These are phyloP conservation scores for Fraxinus excelsior DNA, from an alignment of 257 asterid species.

Conservation along the genomic window DNA sequence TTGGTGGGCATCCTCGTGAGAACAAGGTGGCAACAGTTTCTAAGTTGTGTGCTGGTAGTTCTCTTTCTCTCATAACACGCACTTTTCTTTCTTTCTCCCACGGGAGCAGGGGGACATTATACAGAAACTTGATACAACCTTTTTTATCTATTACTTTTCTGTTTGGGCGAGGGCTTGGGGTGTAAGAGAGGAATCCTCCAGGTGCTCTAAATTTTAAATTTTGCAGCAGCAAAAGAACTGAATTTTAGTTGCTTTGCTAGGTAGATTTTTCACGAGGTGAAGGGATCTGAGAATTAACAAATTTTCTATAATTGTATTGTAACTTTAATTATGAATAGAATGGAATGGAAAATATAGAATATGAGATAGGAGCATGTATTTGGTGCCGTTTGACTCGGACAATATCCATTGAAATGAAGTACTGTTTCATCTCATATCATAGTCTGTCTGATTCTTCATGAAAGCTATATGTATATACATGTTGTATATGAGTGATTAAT, in stretches of 20 bases:
- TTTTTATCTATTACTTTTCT: background rate
- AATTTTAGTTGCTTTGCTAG: background rate
- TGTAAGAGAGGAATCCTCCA: background rate
- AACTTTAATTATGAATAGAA: background rate
- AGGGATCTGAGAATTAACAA: background rate
- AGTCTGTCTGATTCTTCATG: background rate
- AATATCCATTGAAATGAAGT: background rate
- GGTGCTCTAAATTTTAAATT: background rate
- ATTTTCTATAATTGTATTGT: background rate
- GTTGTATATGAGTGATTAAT: background rate
- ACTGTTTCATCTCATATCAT: background rate
- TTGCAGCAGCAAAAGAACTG: background rate
- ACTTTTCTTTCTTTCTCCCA: too few relatives aligned
- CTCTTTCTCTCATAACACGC: too few relatives aligned
- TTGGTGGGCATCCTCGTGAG: too few relatives aligned
- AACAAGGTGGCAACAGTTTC: too few relatives aligned
- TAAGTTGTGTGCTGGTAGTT: too few relatives aligned
- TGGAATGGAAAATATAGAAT: background rate
- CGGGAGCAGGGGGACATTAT: too few relatives aligned
- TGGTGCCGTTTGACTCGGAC: background rate
- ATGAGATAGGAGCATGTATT: background rate
- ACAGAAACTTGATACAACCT: background rate
- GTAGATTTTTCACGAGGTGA: background rate
- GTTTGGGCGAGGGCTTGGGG: background rate
- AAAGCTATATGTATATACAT: background rate